These are phyloP conservation scores for Phytophthora sp. DNA, from an alignment of 352 stramenopile genomes.

Conservation along the genomic window DNA sequence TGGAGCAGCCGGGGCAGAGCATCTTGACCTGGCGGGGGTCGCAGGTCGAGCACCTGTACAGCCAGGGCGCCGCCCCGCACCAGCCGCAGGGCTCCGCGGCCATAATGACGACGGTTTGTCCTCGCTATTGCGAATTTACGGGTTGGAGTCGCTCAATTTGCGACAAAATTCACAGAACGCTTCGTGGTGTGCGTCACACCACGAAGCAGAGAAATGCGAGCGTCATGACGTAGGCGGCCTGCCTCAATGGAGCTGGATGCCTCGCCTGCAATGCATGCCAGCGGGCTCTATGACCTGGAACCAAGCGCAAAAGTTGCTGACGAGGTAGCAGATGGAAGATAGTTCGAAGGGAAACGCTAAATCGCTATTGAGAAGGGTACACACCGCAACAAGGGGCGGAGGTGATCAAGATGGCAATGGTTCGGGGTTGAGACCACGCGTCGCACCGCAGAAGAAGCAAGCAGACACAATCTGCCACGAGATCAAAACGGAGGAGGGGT, in stretches of 20 bases:
- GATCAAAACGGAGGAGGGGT: too few species aligned
- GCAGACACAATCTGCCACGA: background rate
- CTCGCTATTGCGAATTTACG: background rate
- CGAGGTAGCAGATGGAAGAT: background rate
- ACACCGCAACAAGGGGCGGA: background rate
- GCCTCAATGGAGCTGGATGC: background rate
- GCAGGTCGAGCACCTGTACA: conserved; percentile 41
- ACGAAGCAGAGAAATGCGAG: background rate
- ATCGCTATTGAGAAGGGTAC: background rate
- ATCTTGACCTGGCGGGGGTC: conserved; percentile 40
- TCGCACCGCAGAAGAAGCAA: background rate
- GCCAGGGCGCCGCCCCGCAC: conserved; percentile 37
- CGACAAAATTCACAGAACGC: conserved; percentile 15
- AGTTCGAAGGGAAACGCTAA: background rate
- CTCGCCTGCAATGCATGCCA: background rate
- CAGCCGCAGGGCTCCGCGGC: conserved; percentile 36
- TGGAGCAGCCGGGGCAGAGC: conserved; percentile 35
- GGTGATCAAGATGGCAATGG: conserved; percentile 30
- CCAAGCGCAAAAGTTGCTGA: background rate
- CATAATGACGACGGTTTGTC: background rate
- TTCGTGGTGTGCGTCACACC: background rate
- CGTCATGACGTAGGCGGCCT: background rate
- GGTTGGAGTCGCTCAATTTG: conserved; percentile 9
- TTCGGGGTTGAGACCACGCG: background rate
- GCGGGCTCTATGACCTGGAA: too few species aligned